Conservation (phyloP, 2,329 filamentous ascomycete species). For the Paecilomyces sp. region DNA sequence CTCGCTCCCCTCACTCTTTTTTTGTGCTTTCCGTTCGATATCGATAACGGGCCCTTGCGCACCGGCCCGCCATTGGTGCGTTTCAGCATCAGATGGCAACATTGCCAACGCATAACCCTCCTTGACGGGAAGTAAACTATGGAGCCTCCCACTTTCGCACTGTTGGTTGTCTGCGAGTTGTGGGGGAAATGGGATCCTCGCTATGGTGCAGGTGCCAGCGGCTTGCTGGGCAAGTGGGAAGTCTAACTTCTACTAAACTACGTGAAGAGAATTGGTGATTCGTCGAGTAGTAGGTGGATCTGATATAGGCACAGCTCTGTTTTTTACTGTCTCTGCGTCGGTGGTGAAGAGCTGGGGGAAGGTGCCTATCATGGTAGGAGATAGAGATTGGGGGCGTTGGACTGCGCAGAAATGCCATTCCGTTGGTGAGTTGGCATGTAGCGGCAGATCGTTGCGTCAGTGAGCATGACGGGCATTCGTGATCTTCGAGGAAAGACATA, state of each 20-base stretch:
- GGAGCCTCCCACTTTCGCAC: not conserved
- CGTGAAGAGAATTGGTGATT: not conserved
- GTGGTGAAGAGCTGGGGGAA: not conserved
- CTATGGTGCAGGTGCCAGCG: not conserved
- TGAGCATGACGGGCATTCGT: not conserved
- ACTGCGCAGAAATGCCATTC: not conserved
- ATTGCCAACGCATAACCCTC: slow-evolving; percentile 2
- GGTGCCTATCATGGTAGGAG: not conserved
- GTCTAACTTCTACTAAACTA: not conserved
- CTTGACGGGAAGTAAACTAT: not conserved
- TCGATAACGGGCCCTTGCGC: not conserved
- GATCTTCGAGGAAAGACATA: not conserved
- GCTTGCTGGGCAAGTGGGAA: not conserved
- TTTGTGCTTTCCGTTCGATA: not conserved
- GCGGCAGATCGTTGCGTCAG: not conserved
- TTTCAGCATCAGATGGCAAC: not conserved
- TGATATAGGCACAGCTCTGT: not conserved
- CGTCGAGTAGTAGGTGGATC: not conserved
- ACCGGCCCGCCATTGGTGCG: not conserved
- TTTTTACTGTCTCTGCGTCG: not conserved
- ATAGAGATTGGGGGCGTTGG: not conserved
- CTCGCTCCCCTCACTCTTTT: not conserved
- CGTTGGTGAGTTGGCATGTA: not conserved
- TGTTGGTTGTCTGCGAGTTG: not conserved
- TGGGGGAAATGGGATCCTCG: not conserved